Percentiles rank a stretch among this genome's conserved stretches.
phyloP scores from a whole-genome alignment of 306 rosid species.

The Trifolium pratense region DNA sequence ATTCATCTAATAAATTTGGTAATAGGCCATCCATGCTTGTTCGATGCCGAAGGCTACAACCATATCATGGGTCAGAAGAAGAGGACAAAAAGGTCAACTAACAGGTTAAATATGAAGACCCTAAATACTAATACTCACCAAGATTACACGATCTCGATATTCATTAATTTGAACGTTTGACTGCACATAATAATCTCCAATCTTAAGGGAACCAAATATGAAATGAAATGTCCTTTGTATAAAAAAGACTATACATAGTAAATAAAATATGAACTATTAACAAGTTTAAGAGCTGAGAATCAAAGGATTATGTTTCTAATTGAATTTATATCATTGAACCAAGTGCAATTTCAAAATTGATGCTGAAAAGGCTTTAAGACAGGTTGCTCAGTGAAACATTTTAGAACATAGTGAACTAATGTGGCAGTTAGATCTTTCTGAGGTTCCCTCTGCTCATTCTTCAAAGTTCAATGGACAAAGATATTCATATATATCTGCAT shows the following conservation, averaged over 20 bases:
- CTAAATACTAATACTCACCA: slow-evolving; percentile 61
- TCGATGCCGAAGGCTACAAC: slow-evolving; percentile 82
- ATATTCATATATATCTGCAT: slow-evolving; percentile 74
- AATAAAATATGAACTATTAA: too few species aligned
- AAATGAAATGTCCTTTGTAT: background rate
- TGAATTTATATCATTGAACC: too few species aligned
- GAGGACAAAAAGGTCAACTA: slow-evolving; percentile 20
- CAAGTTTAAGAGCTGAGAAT: too few species aligned
- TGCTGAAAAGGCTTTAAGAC: too few species aligned
- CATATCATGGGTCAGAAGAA: slow-evolving; percentile 41
- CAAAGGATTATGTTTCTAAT: too few species aligned
- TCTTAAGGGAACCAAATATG: background rate
- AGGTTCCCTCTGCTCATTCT: slow-evolving; percentile 62
- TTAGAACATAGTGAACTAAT: slow-evolving; percentile 39
- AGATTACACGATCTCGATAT: slow-evolving; percentile 78
- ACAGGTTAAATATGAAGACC: slow-evolving; percentile 25
- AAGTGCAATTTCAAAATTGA: too few species aligned
- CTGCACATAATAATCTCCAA: slow-evolving; percentile 91
- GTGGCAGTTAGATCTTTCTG: slow-evolving; percentile 54
- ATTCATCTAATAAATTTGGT: too few species aligned
- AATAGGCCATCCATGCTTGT: slow-evolving; percentile 72
- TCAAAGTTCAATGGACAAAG: slow-evolving; percentile 88
- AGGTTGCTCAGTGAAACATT: slow-evolving; percentile 29
- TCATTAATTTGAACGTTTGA: slow-evolving; percentile 97
- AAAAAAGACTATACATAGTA: too few species aligned